Percentiles rank a stretch among this genome's conserved stretches.
Evolutionary conservation across 106 monocot genomes (phyloP).

Genomic region (Allium fistulosum): DNA sequence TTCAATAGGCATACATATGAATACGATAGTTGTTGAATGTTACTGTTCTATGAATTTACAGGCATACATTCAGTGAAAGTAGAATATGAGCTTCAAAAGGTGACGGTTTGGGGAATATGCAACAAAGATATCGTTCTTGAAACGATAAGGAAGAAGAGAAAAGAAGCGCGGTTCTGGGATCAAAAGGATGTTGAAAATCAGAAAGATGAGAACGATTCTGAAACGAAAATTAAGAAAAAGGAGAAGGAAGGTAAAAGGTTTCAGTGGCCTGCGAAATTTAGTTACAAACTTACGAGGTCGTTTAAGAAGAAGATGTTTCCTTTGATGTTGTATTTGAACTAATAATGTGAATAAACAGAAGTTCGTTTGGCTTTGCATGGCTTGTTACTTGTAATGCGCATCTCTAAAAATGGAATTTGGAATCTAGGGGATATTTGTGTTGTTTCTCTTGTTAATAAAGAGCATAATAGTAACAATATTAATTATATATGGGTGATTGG

Average conservation of each 20-base stretch:
- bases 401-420: too few relatives aligned
- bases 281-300: constrained; percentile 29
- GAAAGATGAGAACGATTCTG: neutral
- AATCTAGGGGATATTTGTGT: too few relatives aligned
- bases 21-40: too few relatives aligned
- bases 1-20: too few relatives aligned
- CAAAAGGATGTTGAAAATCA: constrained; percentile 2
- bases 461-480: too few relatives aligned
- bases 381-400: too few relatives aligned
- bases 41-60: constrained; percentile 12
- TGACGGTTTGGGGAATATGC: constrained; percentile 97
- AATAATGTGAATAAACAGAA: neutral
- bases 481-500: too few relatives aligned
- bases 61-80: constrained; percentile 85
- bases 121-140: constrained; percentile 62
- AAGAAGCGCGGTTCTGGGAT: constrained; percentile 68
- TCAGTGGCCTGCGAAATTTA: constrained; percentile 2
- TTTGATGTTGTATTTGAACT: constrained; percentile 19
- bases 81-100: constrained; percentile 68
- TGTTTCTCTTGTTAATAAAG: too few relatives aligned
- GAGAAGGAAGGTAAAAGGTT: neutral
- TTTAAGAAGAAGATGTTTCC: constrained; percentile 78
- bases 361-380: too few relatives aligned
- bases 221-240: neutral
- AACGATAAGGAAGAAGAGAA: constrained; percentile 73